Percentiles rank a stretch among this genome's conserved stretches.
These are phyloP conservation scores for Trichoderma parareesei DNA, from an alignment of 495 filamentous ascomycete genomes.

Conservation along the genomic window DNA sequence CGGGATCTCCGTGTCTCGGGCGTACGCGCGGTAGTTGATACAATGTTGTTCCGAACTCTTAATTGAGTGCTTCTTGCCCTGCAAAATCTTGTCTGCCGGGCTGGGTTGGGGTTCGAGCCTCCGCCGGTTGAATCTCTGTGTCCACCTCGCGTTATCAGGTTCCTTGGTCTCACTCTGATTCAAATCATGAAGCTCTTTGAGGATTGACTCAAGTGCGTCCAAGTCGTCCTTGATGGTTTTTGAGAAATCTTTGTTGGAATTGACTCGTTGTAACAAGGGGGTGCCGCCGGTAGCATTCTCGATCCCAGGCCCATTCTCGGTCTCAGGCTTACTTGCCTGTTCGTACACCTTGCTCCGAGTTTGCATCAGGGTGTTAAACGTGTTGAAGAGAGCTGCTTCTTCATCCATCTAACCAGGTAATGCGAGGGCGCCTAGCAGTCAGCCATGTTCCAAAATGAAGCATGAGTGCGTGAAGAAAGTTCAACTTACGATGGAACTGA, in stretches of 20 bases:
- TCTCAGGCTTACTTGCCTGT: not conserved
- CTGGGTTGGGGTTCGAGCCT: no score
- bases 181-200: no score
- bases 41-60: no score
- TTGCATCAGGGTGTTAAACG: not conserved
- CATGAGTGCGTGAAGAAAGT: not conserved
- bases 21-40: not conserved
- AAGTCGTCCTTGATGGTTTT: no score
- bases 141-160: no score
- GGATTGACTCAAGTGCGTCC: no score
- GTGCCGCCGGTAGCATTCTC: not conserved
- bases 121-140: no score
- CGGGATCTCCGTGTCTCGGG: not conserved
- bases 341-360: not conserved
- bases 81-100: no score
- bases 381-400: not conserved
- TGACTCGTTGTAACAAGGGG: no score
- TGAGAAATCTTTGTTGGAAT: no score
- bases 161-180: no score
- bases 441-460: not conserved
- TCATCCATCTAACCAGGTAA: not conserved
- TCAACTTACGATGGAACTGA: not conserved
- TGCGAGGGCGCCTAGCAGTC: not conserved
- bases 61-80: no score
- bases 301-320: not conserved